These are phyloP conservation scores for Tolypocladium tropicale DNA, from an alignment of 2,329 filamentous ascomycete genomes.

Conservation along the genomic window DNA sequence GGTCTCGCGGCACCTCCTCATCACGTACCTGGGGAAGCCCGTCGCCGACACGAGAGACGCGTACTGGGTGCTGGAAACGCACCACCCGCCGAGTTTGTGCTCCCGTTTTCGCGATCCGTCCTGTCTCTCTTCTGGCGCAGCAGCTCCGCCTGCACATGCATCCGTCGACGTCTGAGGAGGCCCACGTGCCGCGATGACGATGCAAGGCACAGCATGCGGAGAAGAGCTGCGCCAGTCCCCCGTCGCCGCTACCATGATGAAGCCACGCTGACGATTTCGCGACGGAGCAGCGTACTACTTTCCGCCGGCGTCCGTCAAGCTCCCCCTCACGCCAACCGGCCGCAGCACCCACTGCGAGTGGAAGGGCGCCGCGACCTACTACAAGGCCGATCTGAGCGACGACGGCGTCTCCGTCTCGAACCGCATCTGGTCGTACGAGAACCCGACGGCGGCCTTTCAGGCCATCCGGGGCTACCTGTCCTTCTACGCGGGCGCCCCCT, in stretches of 20 bases:
- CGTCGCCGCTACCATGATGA: neutral
- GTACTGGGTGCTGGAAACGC: slow-evolving; percentile 53
- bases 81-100: slow-evolving; percentile 48
- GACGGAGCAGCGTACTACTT: slow-evolving; percentile 44
- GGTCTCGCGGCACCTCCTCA: slow-evolving; percentile 41
- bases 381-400: slow-evolving; percentile 32
- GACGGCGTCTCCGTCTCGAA: slow-evolving; percentile 31
- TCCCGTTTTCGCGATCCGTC: neutral
- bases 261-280: neutral
- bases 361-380: slow-evolving; percentile 52
- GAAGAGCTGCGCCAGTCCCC: no score
- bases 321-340: slow-evolving; percentile 34
- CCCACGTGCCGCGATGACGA: no score
- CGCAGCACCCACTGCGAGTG: slow-evolving; percentile 45
- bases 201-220: no score
- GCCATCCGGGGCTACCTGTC: slow-evolving; percentile 44
- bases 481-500: slow-evolving; percentile 47
- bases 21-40: slow-evolving; percentile 42
- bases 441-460: slow-evolving; percentile 39
- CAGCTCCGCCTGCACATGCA: neutral
- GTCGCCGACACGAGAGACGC: slow-evolving; percentile 49
- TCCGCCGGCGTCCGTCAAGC: slow-evolving; percentile 36
- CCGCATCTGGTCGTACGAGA: slow-evolving; percentile 49
- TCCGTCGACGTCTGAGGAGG: neutral
- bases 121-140: neutral